Evolutionary conservation across 2,329 filamentous ascomycete species (phyloP).

Genomic region (Rutstroemia sp.): DNA sequence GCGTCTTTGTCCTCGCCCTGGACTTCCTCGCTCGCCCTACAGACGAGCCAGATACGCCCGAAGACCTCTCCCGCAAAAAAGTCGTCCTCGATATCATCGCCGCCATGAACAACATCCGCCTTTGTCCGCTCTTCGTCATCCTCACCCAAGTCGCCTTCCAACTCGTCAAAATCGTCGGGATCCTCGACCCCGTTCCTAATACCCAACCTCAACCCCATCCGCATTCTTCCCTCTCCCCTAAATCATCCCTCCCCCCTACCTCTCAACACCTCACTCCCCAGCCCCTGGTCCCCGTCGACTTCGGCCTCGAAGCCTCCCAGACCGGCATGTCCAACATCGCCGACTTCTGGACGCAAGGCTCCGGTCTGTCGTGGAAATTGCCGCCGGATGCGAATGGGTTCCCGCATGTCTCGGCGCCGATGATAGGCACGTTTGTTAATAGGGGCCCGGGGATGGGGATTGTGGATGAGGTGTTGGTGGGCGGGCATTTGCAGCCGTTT

Average conservation of each 20-base stretch:
- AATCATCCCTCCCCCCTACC: neutral
- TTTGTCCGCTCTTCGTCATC: constrained; percentile 25
- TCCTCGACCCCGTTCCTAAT: constrained; percentile 18
- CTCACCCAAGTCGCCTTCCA: constrained; percentile 25
- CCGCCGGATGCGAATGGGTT: neutral
- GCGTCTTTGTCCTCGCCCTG: constrained; percentile 24
- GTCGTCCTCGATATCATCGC: constrained; percentile 24
- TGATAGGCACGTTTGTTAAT: neutral
- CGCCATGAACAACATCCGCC: constrained; percentile 20
- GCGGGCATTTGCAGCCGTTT: neutral
- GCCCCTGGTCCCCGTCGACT: neutral
- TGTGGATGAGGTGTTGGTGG: neutral
- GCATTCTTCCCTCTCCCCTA: neutral
- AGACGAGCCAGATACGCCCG: constrained; percentile 22
- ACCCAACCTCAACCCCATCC: neutral
- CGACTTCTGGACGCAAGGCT: neutral
- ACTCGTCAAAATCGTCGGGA: constrained; percentile 27
- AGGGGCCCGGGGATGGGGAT: neutral
- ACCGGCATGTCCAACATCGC: neutral
- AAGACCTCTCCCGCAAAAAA: constrained; percentile 21
- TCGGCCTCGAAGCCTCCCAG: neutral
- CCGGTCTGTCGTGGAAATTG: neutral
- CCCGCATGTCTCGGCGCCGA: neutral
- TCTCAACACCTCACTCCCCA: neutral
- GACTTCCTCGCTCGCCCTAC: constrained; percentile 27